These are phyloP conservation scores for Lyophyllum shimeji DNA, from an alignment of 768 basidiomycete genomes.

Conservation along the genomic window DNA sequence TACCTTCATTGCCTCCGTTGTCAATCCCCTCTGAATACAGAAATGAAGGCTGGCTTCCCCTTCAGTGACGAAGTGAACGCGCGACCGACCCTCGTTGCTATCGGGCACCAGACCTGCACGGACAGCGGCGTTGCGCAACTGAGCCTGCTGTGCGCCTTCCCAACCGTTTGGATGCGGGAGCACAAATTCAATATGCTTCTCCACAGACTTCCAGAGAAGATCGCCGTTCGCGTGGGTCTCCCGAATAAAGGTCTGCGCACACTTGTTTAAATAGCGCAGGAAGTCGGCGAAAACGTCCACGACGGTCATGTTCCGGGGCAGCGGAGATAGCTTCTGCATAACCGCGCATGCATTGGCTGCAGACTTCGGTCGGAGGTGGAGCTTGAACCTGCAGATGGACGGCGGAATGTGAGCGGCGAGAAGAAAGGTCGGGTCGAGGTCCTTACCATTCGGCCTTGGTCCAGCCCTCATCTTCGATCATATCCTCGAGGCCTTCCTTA, in stretches of 20 bases:
- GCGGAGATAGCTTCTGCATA: slow-evolving; percentile 32
- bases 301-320: slow-evolving; percentile 41
- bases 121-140: slow-evolving; percentile 47
- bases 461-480: slow-evolving; percentile 44
- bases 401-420: slow-evolving; percentile 13
- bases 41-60: slow-evolving; percentile 57
- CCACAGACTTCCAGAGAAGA: slow-evolving; percentile 39
- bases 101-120: slow-evolving; percentile 43
- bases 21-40: slow-evolving; percentile 41
- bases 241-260: slow-evolving; percentile 39
- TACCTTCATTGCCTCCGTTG: slow-evolving; percentile 26
- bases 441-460: slow-evolving; percentile 45
- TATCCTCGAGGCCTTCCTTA: slow-evolving; percentile 35
- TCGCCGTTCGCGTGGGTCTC: slow-evolving; percentile 39
- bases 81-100: slow-evolving; percentile 31
- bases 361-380: slow-evolving; percentile 14
- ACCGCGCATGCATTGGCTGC: slow-evolving; percentile 11
- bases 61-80: slow-evolving; percentile 51
- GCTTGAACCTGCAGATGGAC: slow-evolving; percentile 28
- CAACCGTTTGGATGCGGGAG: slow-evolving; percentile 60
- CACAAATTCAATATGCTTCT: slow-evolving; percentile 41
- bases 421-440: neutral
- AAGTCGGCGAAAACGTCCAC: slow-evolving; percentile 48
- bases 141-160: slow-evolving; percentile 51
- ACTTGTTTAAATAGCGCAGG: slow-evolving; percentile 40